phyloP scores from a whole-genome alignment of 2,329 filamentous ascomycete species.

The Knufia fluminis region DNA sequence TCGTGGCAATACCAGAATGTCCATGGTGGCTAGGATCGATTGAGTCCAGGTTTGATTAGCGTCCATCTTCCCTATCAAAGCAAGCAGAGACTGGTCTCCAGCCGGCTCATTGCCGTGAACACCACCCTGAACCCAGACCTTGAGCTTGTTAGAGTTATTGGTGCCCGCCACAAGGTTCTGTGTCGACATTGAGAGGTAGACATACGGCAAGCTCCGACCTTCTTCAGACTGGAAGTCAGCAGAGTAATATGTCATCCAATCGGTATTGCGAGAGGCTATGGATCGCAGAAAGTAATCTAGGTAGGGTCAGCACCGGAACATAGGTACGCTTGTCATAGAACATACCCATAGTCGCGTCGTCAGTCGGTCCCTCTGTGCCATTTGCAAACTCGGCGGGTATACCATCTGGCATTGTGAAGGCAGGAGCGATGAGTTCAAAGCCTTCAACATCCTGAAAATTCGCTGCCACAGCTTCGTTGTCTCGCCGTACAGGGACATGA shows the following conservation, averaged over 20 bases:
- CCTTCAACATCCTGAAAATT: constrained; percentile 10
- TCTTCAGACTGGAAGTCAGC: constrained; percentile 10
- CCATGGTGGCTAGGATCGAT: constrained; percentile 7
- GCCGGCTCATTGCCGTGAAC: constrained; percentile 7
- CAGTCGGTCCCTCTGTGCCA: constrained; percentile 11
- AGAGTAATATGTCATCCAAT: constrained; percentile 7
- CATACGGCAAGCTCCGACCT: constrained; percentile 8
- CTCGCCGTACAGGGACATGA: constrained; percentile 5
- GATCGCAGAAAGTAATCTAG: constrained; percentile 9
- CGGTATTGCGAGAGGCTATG: constrained; percentile 3
- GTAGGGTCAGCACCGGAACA: neutral
- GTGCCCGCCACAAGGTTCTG: neutral
- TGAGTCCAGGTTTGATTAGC: constrained; percentile 11
- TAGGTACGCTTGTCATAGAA: neutral
- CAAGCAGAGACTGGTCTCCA: neutral
- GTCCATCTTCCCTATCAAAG: constrained; percentile 8
- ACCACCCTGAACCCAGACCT: constrained; percentile 10
- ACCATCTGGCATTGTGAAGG: constrained; percentile 6
- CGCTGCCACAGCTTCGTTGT: constrained; percentile 7
- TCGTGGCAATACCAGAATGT: constrained; percentile 10
- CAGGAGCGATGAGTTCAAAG: constrained; percentile 10
- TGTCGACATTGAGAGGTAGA: constrained; percentile 1
- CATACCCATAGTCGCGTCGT: constrained; percentile 8
- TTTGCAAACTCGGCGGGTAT: constrained; percentile 3
- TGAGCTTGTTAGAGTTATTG: constrained; percentile 8